A percentile compares a stretch with the other conserved stretches of the same genome.
These are phyloP conservation scores for Cryoendolithus antarcticus DNA, from an alignment of 2,329 filamentous ascomycete genomes.

Conservation along the genomic window DNA sequence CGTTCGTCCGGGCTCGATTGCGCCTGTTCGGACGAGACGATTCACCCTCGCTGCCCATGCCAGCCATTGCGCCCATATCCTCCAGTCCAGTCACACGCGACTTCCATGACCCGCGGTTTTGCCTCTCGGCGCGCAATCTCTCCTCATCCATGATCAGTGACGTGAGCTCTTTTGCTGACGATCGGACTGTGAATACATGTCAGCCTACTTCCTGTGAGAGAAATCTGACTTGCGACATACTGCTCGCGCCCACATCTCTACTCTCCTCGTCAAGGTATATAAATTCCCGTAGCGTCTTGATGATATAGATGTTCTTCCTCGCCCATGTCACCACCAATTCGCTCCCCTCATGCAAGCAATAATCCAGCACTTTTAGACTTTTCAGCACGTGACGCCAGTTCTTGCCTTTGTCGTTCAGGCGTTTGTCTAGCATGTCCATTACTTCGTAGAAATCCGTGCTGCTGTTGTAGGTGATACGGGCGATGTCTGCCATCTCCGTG, in stretches of 20 bases:
- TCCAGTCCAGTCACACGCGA: constrained; percentile 89
- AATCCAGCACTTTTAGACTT: constrained; percentile 93
- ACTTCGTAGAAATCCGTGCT: constrained; percentile 98
- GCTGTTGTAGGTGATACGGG: constrained; percentile 94
- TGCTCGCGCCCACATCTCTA: constrained; percentile 89
- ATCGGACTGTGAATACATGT: constrained; percentile 56
- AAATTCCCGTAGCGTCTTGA: constrained; percentile 96
- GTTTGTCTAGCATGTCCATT: constrained; percentile 99
- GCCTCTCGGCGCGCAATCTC: constrained; percentile 75
- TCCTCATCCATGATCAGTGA: constrained; percentile 88
- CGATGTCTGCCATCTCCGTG: constrained; percentile 97
- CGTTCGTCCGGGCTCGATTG: constrained; percentile 21
- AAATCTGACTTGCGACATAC: constrained; percentile 39
- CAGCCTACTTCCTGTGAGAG: constrained; percentile 7
- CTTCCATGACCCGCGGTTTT: constrained; percentile 90
- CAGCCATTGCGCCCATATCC: constrained; percentile 49
- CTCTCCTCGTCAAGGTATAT: constrained; percentile 94
- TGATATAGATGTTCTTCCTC: constrained; percentile 94
- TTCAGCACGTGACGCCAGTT: constrained; percentile 99
- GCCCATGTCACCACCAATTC: constrained; percentile 97
- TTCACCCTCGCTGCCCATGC: constrained; percentile 27
- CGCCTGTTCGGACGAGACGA: constrained; percentile 31
- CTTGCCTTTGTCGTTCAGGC: constrained; percentile 97
- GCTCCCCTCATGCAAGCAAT: constrained; percentile 93
- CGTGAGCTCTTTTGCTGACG: constrained; percentile 91